Conservation (phyloP, 2,329 filamentous ascomycete genomes). For the Penicillium brasilianum region DNA sequence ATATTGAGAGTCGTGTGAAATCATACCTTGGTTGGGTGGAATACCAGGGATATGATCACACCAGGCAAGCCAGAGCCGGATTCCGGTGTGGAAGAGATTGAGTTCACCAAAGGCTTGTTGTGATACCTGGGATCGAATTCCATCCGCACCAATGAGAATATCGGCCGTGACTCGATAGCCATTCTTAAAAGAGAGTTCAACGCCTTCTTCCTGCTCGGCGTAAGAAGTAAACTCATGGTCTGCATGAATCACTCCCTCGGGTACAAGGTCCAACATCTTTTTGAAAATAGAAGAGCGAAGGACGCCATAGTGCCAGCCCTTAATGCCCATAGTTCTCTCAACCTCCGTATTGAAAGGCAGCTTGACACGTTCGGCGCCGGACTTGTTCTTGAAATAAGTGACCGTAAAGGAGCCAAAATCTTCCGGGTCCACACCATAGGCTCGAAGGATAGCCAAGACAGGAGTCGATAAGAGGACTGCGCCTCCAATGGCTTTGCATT, state of each 20-base stretch:
- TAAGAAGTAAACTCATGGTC: conserved; percentile 21
- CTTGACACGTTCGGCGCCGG: conserved; percentile 20
- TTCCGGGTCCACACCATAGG: conserved; percentile 12
- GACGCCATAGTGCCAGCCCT: conserved; percentile 30
- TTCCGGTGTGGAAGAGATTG: conserved; percentile 23
- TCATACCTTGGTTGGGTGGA: conserved; percentile 16
- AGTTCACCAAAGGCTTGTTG: conserved; percentile 28
- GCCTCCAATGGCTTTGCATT: conserved; percentile 20
- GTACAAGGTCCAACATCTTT: conserved; percentile 28
- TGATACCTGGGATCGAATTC: conserved; percentile 26
- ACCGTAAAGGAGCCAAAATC: conserved; percentile 22
- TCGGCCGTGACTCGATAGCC: conserved; percentile 16
- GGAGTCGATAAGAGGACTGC: conserved; percentile 18
- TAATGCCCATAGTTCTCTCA: conserved; percentile 19
- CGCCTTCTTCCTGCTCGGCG: conserved; percentile 6
- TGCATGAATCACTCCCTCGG: conserved; percentile 17
- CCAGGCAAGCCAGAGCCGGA: conserved; percentile 29
- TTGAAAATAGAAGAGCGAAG: conserved; percentile 27
- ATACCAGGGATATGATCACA: conserved; percentile 26
- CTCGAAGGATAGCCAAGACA: conserved; percentile 18
- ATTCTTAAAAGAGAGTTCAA: conserved; percentile 15
- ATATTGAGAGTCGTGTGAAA: conserved; percentile 25
- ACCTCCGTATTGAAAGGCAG: conserved; percentile 24
- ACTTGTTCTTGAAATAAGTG: conserved; percentile 23
- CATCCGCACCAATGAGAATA: conserved; percentile 25